phyloP scores from a whole-genome alignment of 2,329 filamentous ascomycete genomes.

The Leptosphaerulina australis region DNA sequence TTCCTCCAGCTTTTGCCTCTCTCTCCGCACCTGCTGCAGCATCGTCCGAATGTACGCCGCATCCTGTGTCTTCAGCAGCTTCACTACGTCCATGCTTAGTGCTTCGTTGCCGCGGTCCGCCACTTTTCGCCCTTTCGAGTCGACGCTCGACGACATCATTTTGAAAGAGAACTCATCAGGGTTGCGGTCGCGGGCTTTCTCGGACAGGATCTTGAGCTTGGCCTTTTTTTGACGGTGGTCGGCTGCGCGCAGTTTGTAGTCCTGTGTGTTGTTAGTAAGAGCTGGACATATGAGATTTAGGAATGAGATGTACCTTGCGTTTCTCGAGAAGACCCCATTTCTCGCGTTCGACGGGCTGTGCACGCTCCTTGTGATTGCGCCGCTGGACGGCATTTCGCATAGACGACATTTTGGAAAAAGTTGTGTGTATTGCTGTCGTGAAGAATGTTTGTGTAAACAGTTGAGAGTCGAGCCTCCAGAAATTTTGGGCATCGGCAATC shows the following conservation, averaged over 20 bases:
- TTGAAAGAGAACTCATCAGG: conserved; percentile 70
- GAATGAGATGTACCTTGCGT: conserved; percentile 65
- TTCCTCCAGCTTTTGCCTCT: conserved; percentile 58
- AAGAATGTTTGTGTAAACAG: not conserved
- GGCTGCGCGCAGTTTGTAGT: conserved; percentile 68
- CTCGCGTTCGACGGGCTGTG: conserved; percentile 80
- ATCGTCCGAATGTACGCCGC: conserved; percentile 65
- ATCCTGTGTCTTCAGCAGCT: conserved; percentile 70
- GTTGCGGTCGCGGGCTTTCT: conserved; percentile 66
- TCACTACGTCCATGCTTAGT: conserved; percentile 63
- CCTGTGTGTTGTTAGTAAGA: conserved; percentile 44
- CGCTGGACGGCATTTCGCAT: conserved; percentile 61
- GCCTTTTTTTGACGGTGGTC: conserved; percentile 68
- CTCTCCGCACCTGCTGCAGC: conserved; percentile 60
- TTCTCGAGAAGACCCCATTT: conserved; percentile 95
- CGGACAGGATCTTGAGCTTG: conserved; percentile 63
- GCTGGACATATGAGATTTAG: not conserved
- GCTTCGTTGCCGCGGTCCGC: conserved; percentile 55
- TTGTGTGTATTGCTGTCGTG: not conserved
- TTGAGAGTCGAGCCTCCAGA: not conserved
- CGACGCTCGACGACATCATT: conserved; percentile 62
- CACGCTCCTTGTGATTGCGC: conserved; percentile 87
- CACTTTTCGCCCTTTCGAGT: conserved; percentile 52
- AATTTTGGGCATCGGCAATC: conserved; percentile 9
- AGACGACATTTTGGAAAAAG: conserved; percentile 34